These are phyloP conservation scores for Setomelanomma holmii DNA, from an alignment of 2,329 filamentous ascomycete species.

Conservation along the genomic window DNA sequence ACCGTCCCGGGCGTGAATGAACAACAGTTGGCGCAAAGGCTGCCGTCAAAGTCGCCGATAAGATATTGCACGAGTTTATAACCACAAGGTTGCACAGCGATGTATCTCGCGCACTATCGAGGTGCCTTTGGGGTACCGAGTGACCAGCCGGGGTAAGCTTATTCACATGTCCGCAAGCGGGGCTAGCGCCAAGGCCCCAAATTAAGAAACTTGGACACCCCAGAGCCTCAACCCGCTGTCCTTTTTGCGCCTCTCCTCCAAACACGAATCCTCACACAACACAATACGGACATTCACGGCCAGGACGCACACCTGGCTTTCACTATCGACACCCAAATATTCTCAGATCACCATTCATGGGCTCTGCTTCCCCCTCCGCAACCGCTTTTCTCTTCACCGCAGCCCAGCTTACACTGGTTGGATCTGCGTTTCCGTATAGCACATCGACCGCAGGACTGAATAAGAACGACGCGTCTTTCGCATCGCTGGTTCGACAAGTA, in stretches of 20 bases:
- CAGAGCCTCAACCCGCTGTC: conserved; percentile 26
- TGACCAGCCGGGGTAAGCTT: conserved; percentile 22
- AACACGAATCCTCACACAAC: conserved; percentile 25
- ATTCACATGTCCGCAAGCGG: conserved; percentile 31
- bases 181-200: conserved; percentile 27
- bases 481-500: conserved; percentile 56
- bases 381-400: conserved; percentile 38
- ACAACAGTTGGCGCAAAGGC: not conserved
- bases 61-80: conserved; percentile 2
- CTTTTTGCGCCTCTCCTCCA: conserved; percentile 21
- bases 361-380: conserved; percentile 49
- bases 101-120: conserved; percentile 9
- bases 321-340: conserved; percentile 25
- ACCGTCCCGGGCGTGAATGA: not conserved
- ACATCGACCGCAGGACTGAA: conserved; percentile 47
- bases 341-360: conserved; percentile 51
- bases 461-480: conserved; percentile 56
- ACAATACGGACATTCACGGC: conserved; percentile 22
- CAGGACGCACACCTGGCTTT: conserved; percentile 43
- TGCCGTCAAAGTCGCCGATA: not conserved
- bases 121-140: conserved; percentile 18
- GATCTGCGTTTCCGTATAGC: conserved; percentile 42
- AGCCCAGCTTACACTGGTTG: conserved; percentile 43
- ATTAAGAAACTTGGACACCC: conserved; percentile 26
- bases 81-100: conserved; percentile 6